phyloP scores from a whole-genome alignment of 1,284 basidiomycete species.

The Apiotrichum siamense region DNA sequence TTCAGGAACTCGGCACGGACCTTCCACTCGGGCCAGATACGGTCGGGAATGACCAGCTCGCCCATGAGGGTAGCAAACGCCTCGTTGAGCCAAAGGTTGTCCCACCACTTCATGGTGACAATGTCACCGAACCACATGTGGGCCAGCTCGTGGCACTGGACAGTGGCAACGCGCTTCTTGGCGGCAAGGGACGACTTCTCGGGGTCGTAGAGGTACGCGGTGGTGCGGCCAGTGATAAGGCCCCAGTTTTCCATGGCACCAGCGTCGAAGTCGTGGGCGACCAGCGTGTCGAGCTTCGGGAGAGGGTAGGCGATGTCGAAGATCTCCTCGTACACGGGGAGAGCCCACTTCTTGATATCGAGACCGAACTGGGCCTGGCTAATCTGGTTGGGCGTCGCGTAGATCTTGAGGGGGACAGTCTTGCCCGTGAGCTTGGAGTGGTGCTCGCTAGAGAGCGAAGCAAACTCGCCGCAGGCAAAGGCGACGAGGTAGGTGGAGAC shows the following conservation, averaged over 20 bases:
- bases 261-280: conserved; percentile 78
- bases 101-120: conserved; percentile 92
- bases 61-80: conserved; percentile 83
- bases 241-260: conserved; percentile 98
- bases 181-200: conserved; percentile 66
- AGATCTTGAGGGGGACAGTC: conserved; percentile 76
- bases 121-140: conserved; percentile 76
- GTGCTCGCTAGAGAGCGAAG: conserved; percentile 68
- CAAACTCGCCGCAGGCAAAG: conserved; percentile 80
- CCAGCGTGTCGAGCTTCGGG: conserved; percentile 84
- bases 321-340: conserved; percentile 89
- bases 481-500: conserved; percentile 92
- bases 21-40: conserved; percentile 54
- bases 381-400: conserved; percentile 82
- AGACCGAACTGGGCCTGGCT: conserved; percentile 64
- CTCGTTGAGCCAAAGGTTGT: conserved; percentile 65
- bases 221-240: conserved; percentile 83
- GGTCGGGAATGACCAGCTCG: conserved; percentile 81
- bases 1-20: conserved; percentile 54
- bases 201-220: conserved; percentile 74
- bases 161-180: conserved; percentile 71
- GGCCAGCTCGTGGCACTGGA: conserved; percentile 48
- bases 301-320: conserved; percentile 87
- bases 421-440: conserved; percentile 75
- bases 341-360: conserved; percentile 77